Evolutionary conservation across 2,329 filamentous ascomycete species (phyloP).

Genomic region (Phyllosticta capitalensis): DNA sequence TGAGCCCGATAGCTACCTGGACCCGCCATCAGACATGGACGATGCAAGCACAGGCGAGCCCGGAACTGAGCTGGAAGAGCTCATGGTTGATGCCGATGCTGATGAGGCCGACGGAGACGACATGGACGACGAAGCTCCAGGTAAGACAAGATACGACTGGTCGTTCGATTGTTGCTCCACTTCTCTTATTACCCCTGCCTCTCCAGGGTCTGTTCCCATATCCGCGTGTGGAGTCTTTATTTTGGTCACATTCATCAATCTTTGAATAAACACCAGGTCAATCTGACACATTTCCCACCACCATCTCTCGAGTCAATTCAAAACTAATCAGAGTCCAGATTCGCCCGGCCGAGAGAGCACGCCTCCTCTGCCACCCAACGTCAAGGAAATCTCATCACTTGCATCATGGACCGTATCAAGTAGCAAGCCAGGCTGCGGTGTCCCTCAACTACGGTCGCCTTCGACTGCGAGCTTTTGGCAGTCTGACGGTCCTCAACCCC

Average conservation of each 20-base stretch:
- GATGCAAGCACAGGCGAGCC: conserved; percentile 4
- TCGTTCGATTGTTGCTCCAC: neutral
- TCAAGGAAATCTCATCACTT: conserved; percentile 79
- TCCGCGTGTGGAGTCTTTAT: neutral
- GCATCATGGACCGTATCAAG: conserved; percentile 76
- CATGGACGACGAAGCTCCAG: conserved; percentile 16
- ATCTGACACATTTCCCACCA: neutral
- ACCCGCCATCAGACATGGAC: conserved; percentile 9
- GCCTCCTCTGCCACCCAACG: conserved; percentile 19
- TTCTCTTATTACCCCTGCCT: neutral
- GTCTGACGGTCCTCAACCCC: conserved; percentile 76
- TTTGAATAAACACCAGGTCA: neutral
- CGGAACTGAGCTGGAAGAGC: conserved; percentile 1
- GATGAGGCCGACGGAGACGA: conserved; percentile 19
- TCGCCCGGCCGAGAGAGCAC: neutral
- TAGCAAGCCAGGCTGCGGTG: conserved; percentile 70
- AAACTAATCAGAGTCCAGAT: no score
- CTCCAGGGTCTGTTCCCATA: neutral
- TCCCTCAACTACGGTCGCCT: conserved; percentile 65
- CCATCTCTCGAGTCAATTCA: no score
- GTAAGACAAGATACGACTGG: neutral
- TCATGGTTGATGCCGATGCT: conserved; percentile 18
- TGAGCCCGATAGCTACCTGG: conserved; percentile 12
- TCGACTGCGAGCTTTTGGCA: conserved; percentile 72
- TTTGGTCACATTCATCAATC: neutral